Evolutionary conservation across 495 filamentous ascomycete genomes (phyloP).

Genomic region (Talaromyces nanjingensis): DNA sequence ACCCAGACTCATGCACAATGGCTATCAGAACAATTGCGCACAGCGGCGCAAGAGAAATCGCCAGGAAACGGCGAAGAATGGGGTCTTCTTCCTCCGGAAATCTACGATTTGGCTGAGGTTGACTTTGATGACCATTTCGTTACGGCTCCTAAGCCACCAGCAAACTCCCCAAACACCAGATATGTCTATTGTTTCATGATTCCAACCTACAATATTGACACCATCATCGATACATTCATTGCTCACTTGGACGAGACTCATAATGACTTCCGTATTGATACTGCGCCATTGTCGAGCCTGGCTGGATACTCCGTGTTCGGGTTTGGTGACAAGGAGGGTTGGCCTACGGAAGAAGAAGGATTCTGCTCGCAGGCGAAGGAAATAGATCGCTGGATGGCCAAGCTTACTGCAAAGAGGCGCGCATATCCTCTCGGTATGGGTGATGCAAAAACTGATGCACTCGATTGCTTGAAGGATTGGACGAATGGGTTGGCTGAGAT

Average conservation of each 20-base stretch:
- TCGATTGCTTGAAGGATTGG: conserved; percentile 67
- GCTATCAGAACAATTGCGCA: conserved; percentile 46
- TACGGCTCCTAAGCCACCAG: conserved; percentile 40
- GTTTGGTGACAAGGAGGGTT: conserved; percentile 82
- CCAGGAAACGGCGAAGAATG: conserved; percentile 24
- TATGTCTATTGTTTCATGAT: conserved; percentile 78
- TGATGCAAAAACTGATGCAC: conserved; percentile 69
- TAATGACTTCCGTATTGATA: conserved; percentile 93
- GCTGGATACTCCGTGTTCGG: conserved; percentile 91
- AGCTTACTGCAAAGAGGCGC: conserved; percentile 69
- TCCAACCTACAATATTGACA: conserved; percentile 90
- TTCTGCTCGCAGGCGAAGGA: conserved; percentile 87
- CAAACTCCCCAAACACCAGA: conserved; percentile 44
- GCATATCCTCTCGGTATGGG: conserved; percentile 84
- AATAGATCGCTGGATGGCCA: conserved; percentile 92
- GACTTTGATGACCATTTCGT: conserved; percentile 93
- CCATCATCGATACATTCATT: conserved; percentile 72
- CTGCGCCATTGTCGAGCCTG: conserved; percentile 65
- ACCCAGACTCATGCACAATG: conserved; percentile 62
- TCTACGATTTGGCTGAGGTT: conserved; percentile 75
- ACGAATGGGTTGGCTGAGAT: conserved; percentile 63
- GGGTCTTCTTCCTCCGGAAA: conserved; percentile 48
- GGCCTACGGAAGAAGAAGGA: conserved; percentile 83
- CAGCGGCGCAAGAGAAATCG: conserved; percentile 23
- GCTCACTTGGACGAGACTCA: conserved; percentile 84